phyloP scores from a whole-genome alignment of 192 early-diverging fungal species.

The Umbelopsis isabellina region DNA sequence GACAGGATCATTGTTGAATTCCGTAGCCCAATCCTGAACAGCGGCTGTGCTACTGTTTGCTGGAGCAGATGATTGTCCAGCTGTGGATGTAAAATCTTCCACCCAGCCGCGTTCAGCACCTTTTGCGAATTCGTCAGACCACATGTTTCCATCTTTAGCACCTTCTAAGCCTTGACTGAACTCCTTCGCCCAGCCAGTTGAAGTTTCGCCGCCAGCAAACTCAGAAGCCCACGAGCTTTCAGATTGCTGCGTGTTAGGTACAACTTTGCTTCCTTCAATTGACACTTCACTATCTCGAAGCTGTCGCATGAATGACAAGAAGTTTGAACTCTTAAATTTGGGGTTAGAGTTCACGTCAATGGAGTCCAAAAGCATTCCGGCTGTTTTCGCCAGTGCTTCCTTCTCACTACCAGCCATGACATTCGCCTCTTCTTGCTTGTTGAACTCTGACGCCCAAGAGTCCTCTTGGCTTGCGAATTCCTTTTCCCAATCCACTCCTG shows the following conservation, averaged over 20 bases:
- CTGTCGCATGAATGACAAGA: slow-evolving; percentile 92
- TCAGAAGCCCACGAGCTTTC: slow-evolving; percentile 37
- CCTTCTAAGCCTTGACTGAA: slow-evolving; percentile 22
- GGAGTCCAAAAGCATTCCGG: slow-evolving; percentile 77
- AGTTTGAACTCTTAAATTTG: slow-evolving; percentile 92
- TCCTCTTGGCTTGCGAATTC: slow-evolving; percentile 47
- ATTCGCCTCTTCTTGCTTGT: neutral
- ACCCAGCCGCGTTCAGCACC: slow-evolving; percentile 31
- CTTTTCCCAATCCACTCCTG: slow-evolving; percentile 55
- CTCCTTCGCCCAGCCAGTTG: slow-evolving; percentile 35
- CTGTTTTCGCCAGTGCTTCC: slow-evolving; percentile 80
- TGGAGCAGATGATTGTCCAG: neutral
- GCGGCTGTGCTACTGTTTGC: neutral
- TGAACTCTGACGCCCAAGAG: slow-evolving; percentile 9
- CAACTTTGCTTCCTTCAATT: slow-evolving; percentile 90
- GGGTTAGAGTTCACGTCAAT: slow-evolving; percentile 81
- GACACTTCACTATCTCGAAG: slow-evolving; percentile 86
- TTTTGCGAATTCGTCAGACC: slow-evolving; percentile 34
- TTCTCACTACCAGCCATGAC: slow-evolving; percentile 44
- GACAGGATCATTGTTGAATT: slow-evolving; percentile 23
- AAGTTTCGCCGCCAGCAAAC: slow-evolving; percentile 29
- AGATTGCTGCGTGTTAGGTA: slow-evolving; percentile 47
- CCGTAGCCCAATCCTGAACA: slow-evolving; percentile 18
- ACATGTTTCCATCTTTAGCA: slow-evolving; percentile 31
- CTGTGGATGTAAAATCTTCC: slow-evolving; percentile 21